Evolutionary conservation across 192 early-diverging fungal genomes (phyloP), one percentile per base, ranked within the genome.

Genomic region (Martensiomyces pterosporus): DNA sequence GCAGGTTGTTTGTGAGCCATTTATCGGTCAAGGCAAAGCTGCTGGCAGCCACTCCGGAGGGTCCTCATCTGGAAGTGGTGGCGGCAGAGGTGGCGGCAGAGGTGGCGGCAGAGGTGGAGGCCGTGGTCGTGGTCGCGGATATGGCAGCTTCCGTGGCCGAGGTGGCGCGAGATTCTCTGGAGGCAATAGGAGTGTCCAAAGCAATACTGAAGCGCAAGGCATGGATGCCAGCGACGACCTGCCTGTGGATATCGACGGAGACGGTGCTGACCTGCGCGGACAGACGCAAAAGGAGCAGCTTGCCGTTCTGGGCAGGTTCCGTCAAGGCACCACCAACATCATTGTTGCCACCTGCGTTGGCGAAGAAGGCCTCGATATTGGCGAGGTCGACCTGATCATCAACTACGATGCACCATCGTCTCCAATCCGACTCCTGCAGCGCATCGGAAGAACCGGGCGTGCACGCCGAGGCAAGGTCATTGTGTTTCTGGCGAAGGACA

Each of bases 311-410:
- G 62, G 61, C 3, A 80, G 85, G 18, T 97, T 97, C 57, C 80
- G 86, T 38, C 57, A 61, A 16, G 90, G 92, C 24, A 57, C 79
- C 18, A 82, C 85, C 39, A 97, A 97, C 60, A 84, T 89, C 9
- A 75, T 97, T 10, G 91, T 97, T 2, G 85, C 88, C 2, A 94
- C 94, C 0, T 90, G 82, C 16, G 91, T 97, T 35, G 94, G 92
- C 39, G 94, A 97, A 67, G 94, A 97, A 72, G 94, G 94, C 2
- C 66, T 97, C 24, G 94, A 97, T 60, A 97, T 97, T 76, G 94
- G 92, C 40, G 92, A 97, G 43, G 85, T 97, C 1, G 92, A 97
- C 44, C 75, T 97, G 12, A 97, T 97, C 52, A 67, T 94, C 18
- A 91, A 90, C 67, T 97, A 85, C 49, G 92, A 97, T 16, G 61